Base-by-base conservation (phyloP, 768 basidiomycete species). In the Pisolithus tinctorius region DNA sequence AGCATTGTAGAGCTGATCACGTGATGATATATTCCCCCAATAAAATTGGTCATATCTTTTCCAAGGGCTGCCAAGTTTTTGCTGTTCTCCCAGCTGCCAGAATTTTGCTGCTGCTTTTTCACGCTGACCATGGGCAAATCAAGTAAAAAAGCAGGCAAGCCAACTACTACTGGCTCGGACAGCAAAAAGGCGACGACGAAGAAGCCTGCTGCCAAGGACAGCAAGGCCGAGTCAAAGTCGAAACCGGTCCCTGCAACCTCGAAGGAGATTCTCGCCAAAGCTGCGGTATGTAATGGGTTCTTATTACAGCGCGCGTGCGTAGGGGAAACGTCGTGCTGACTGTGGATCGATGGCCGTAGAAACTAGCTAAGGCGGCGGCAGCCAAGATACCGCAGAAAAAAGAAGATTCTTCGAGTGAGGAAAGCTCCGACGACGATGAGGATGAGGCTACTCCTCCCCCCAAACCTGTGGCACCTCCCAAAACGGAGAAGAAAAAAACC, bases 101-200 rank as follows among this genome's bases (percentile, higher is more conserved):
- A 4, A 34, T 11, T 34, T 34, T 14, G 13, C 34, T 31, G 11
- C 10, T 2, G 34, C 34, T 34, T 11, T 23, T 36, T 54, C 40
- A 51, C 43, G 49, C 54, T n/a, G 57, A 63, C 49, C 56, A 60
- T 2, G 43, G 43, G 59, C 59, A 6, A 56, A 60, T 11, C 60
- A 64, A 27, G 65, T 65, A 16, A 59, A 55, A 37, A 63, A 64
- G 42, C 49, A 27, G 43, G 30, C 26, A 45, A 45, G 25, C 43
- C 27, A n/a, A 9, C 57, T 40, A 57, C 54, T 39, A 49, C 61
- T 54, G 58, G 58, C 53, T 54, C 61, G 17, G 57, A 61, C 16
- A 55, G 61, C 43, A 63, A 62, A 45, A 54, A 50, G 9, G 46
- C 30, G 14, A 49, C 45, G 49, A 17, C 44, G n/a, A 50, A 45